Percentiles rank a stretch among this genome's conserved stretches.
Evolutionary conservation across 495 filamentous ascomycete genomes (phyloP).

Genomic region (Aspergillus panamensis): DNA sequence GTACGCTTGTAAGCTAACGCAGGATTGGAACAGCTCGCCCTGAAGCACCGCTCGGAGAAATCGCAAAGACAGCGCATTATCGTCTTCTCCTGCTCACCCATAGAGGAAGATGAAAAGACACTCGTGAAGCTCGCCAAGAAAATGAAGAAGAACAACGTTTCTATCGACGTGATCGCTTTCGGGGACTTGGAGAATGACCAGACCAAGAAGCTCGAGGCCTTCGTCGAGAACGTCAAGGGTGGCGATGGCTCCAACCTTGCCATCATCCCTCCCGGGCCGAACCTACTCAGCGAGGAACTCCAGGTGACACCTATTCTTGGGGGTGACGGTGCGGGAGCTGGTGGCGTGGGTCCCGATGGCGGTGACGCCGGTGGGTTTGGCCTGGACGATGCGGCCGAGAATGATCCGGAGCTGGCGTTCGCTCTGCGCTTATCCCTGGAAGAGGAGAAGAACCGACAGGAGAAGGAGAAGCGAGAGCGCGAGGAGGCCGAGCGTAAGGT

Average conservation of each 20-base stretch:
- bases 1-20: no score
- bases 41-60: conserved; percentile 98
- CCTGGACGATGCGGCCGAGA: conserved; percentile 54
- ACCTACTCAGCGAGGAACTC: conserved; percentile 88
- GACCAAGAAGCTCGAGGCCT: conserved; percentile 85
- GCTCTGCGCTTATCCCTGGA: conserved; percentile 98
- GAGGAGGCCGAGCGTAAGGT: conserved; percentile 68
- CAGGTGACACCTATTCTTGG: conserved; percentile 85
- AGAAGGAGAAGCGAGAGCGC: conserved; percentile 73
- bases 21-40: conserved; percentile 62
- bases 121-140: conserved; percentile 89
- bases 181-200: conserved; percentile 89
- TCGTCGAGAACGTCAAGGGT: conserved; percentile 87
- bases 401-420: conserved; percentile 88
- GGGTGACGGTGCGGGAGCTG: conserved; percentile 60
- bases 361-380: conserved; percentile 69
- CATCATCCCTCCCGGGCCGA: conserved; percentile 84
- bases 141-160: conserved; percentile 96
- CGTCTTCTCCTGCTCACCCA: conserved; percentile 89
- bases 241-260: conserved; percentile 87
- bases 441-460: conserved; percentile 91
- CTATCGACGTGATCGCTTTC: conserved; percentile 90
- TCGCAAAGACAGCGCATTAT: conserved; percentile 92
- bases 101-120: conserved; percentile 82
- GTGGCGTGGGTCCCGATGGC: conserved; percentile 50